A percentile compares a stretch with the other conserved stretches of the same genome.
These are phyloP conservation scores for Lycium barbarum DNA, from an alignment of 257 asterid genomes.

Conservation along the genomic window DNA sequence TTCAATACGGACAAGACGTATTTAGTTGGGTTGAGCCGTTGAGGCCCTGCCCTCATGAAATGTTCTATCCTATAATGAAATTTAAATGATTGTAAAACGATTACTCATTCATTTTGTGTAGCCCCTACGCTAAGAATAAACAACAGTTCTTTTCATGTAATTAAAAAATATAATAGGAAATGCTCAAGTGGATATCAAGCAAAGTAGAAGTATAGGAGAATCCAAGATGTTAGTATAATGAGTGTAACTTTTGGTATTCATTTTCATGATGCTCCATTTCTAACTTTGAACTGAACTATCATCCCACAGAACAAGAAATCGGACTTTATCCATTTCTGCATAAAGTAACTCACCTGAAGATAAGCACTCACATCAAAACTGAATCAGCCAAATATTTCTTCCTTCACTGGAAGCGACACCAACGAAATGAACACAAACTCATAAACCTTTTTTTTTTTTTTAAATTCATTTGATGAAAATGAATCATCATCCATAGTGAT, in stretches of 20 bases:
- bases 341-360: not conserved
- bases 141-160: not conserved
- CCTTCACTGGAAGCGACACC: not conserved
- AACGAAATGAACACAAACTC: not conserved
- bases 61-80: conserved; percentile 1
- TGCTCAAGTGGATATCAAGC: not conserved
- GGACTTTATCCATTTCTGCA: not conserved
- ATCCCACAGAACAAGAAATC: not conserved
- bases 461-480: not conserved
- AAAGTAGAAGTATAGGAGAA: not conserved
- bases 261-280: not conserved
- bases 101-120: not conserved
- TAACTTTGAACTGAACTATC: not conserved
- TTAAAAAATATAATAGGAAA: not conserved
- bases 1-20: not conserved
- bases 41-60: not conserved
- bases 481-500: not conserved
- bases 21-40: conserved; percentile 20
- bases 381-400: not conserved
- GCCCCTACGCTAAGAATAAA: conserved; percentile 25
- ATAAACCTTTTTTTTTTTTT: not conserved
- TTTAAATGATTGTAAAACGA: not conserved
- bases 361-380: not conserved
- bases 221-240: not conserved
- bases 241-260: not conserved